Evolutionary conservation across 164 flowering plant species (phyloP), one percentile per base, ranked within the genome.

Genomic region (Berberis thunbergii): DNA sequence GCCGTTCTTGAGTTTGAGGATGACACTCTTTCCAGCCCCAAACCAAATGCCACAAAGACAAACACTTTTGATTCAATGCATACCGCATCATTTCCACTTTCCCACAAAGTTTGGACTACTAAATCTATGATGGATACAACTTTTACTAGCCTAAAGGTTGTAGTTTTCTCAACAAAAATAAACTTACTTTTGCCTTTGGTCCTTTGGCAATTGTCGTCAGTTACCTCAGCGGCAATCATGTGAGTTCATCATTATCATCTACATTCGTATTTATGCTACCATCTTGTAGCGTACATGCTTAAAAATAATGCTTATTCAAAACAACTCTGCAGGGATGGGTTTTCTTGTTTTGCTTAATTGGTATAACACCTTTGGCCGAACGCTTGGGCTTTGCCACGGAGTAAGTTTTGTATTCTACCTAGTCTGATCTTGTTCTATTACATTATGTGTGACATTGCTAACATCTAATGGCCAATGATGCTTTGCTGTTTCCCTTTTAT

Each of bases 111-210:
- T 26, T 26, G 26, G 26, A 26, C 26, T 26, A 26, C 26, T 26
- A 26, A 26, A 26, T 26, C 26, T 26, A 26, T 26, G 26, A 26
- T 26, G 26, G 26, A 26, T 26, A 26, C 26, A 26, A 26, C 26
- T 26, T 26, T 26, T 26, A 26, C 26, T 26, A 26, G 26, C 26
- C 26, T 26, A 26, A 26, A 26, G 26, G 26, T 26, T 26, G 26
- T 26, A 26, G 26, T 26, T 26, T 26, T 26, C 26, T 26, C 26
- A 69, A 85, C 88, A 3, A 89, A 85, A 79, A 85, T 89, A 53
- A 87, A 87, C 52, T 63, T 81, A 10, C 72, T 87, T 69, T 78
- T 89, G 44, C 91, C 96, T 59, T 86, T 72, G 96, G 93, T 58
- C 93, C 89, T 40, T 59, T 81, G 50, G 96, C 93, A 0, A 79